Evolutionary conservation across 1,139 yeast genomes (phyloP).

Genomic region (Scheffersomyces segobiensis): DNA sequence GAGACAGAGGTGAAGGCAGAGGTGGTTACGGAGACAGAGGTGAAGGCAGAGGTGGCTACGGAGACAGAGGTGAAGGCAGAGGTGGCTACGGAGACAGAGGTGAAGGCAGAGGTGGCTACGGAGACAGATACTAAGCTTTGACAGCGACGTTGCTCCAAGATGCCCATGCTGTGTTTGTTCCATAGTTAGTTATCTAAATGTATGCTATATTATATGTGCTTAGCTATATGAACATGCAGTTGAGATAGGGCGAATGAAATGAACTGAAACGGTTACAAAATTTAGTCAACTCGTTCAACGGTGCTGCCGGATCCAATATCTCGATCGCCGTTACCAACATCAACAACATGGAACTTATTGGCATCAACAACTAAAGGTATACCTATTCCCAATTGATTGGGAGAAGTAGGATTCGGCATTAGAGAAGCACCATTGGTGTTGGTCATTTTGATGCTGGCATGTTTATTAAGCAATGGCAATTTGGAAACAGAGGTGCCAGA

Average conservation of each 20-base stretch:
- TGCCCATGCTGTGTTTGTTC: neutral
- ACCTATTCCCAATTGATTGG: slow-evolving; percentile 1
- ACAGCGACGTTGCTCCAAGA: neutral
- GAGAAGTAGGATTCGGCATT: slow-evolving; percentile 2
- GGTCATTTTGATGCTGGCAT: slow-evolving; percentile 30
- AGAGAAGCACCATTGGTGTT: slow-evolving; percentile 2
- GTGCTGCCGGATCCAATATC: slow-evolving; percentile 28
- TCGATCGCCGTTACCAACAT: slow-evolving; percentile 14
- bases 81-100: slow-evolving; percentile 10
- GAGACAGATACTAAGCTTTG: slow-evolving; percentile 8
- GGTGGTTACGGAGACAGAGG: slow-evolving; percentile 10
- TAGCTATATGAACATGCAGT: neutral
- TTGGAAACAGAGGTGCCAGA: slow-evolving; percentile 10
- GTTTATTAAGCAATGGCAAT: slow-evolving; percentile 35
- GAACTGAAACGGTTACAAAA: neutral
- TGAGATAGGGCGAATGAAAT: neutral
- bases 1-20: slow-evolving; percentile 14
- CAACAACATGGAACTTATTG: slow-evolving; percentile 12
- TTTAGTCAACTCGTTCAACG: slow-evolving; percentile 24
- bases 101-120: slow-evolving; percentile 10
- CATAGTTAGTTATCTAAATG: neutral
- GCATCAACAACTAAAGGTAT: slow-evolving; percentile 16
- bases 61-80: slow-evolving; percentile 13
- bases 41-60: slow-evolving; percentile 10
- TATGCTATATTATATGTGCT: neutral